Evolutionary conservation across 176 grass and related monocot species (phyloP).

Genomic region (Oryza australiensis): DNA sequence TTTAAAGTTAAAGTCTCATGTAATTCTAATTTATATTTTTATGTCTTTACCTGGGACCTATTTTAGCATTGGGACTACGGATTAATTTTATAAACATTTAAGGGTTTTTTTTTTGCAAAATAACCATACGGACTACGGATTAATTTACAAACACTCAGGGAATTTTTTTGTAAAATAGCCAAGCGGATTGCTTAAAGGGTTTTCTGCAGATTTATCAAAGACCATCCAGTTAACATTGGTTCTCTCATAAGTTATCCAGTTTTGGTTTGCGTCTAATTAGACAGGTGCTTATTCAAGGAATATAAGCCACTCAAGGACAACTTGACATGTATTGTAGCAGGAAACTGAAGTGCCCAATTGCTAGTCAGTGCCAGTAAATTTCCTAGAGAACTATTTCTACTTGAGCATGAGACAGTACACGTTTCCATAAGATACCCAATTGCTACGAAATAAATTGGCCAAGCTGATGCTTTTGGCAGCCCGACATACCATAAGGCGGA

Average conservation of each 20-base stretch:
- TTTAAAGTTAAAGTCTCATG: too few species aligned
- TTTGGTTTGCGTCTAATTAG: not conserved
- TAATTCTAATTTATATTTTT: too few species aligned
- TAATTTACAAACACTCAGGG: too few species aligned
- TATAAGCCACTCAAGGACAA: not conserved
- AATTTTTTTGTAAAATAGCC: too few species aligned
- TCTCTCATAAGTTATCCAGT: not conserved
- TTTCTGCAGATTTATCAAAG: too few species aligned
- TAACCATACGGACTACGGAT: too few species aligned
- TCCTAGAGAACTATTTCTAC: slow-evolving; percentile 13
- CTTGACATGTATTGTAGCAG: not conserved
- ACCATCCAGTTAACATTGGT: not conserved
- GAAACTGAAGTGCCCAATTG: not conserved
- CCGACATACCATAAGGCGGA: slow-evolving; percentile 54
- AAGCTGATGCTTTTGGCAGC: not conserved
- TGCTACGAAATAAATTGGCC: not conserved
- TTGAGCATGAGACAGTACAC: not conserved
- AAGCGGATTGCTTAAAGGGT: too few species aligned
- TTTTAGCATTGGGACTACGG: too few species aligned
- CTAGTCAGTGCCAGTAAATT: slow-evolving; percentile 9
- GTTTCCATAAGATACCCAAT: not conserved
- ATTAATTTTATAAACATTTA: too few species aligned
- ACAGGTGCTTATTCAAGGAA: not conserved
- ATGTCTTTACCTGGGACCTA: too few species aligned
- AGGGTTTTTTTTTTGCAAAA: too few species aligned